A percentile compares a stretch with the other conserved stretches of the same genome.
phyloP scores from a whole-genome alignment of 768 basidiomycete genomes.

The Astraeus odoratus region DNA sequence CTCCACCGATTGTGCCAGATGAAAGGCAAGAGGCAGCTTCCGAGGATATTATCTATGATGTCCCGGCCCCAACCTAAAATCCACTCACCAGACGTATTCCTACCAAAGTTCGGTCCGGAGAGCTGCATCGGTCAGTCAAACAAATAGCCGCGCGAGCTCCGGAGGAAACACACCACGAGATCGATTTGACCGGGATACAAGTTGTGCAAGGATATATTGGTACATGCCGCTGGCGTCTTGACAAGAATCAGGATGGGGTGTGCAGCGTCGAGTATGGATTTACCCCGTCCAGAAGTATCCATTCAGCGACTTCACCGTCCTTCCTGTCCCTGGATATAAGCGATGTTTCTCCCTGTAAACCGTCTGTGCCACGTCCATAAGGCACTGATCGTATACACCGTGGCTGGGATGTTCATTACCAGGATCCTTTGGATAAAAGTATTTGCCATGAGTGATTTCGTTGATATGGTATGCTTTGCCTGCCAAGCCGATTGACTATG shows the following conservation, averaged over 20 bases:
- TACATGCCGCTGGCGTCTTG: constrained; percentile 86
- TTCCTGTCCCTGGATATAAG: constrained; percentile 55
- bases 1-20: constrained; percentile 89
- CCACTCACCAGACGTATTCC: constrained; percentile 70
- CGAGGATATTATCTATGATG: neutral
- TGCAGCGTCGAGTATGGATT: constrained; percentile 15
- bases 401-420: constrained; percentile 24
- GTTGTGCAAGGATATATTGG: constrained; percentile 88
- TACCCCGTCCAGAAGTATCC: constrained; percentile 87
- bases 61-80: neutral
- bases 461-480: constrained; percentile 80
- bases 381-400: neutral
- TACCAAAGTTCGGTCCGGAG: constrained; percentile 80
- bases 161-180: constrained; percentile 58
- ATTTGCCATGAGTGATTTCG: constrained; percentile 60
- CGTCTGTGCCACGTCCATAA: constrained; percentile 22
- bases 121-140: constrained; percentile 37
- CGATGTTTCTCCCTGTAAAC: constrained; percentile 65
- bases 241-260: constrained; percentile 2
- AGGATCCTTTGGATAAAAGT: constrained; percentile 67
- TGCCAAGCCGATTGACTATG: constrained; percentile 19
- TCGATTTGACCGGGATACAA: constrained; percentile 81
- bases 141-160: neutral
- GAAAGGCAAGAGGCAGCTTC: constrained; percentile 85
- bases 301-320: constrained; percentile 77